Evolutionary conservation across 2,329 filamentous ascomycete genomes (phyloP).

Genomic region (Hymenoscyphus repandus): DNA sequence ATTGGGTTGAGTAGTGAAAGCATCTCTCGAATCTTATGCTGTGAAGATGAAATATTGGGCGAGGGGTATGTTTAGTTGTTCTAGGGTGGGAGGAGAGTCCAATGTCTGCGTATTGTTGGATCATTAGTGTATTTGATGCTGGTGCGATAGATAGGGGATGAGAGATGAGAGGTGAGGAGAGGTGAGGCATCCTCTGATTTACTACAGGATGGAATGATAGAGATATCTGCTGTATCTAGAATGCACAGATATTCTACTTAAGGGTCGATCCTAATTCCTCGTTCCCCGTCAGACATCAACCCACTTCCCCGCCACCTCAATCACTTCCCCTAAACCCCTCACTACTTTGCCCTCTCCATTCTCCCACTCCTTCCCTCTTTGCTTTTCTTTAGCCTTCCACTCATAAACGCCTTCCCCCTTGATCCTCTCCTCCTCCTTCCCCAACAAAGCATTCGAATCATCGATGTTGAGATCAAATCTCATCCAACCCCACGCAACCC

Average conservation of each 20-base stretch:
- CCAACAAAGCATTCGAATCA: too few species aligned
- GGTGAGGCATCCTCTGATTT: too few species aligned
- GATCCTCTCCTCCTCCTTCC: slow-evolving; percentile 5
- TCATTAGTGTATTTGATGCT: too few species aligned
- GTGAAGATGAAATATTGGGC: too few species aligned
- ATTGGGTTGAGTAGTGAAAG: too few species aligned
- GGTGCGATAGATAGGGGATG: too few species aligned
- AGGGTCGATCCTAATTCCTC: background rate
- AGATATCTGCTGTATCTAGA: background rate
- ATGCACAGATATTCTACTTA: background rate
- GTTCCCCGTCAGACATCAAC: background rate
- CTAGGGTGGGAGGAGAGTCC: too few species aligned
- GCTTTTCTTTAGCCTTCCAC: slow-evolving; percentile 15
- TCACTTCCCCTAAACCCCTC: slow-evolving; percentile 19
- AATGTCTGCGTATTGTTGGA: too few species aligned
- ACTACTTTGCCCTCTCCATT: slow-evolving; percentile 17
- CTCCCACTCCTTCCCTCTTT: slow-evolving; percentile 2
- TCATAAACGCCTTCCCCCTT: slow-evolving; percentile 22
- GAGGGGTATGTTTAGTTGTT: too few species aligned
- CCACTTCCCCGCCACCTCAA: slow-evolving; percentile 21
- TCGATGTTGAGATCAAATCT: background rate
- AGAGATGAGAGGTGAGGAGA: too few species aligned
- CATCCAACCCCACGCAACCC: slow-evolving; percentile 15
- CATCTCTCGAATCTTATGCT: too few species aligned
- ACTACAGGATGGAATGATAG: too few species aligned